A percentile compares a stretch with the other conserved stretches of the same genome.
These are phyloP conservation scores for Pichia occidentalis DNA, from an alignment of 805 yeast genomes.

Conservation along the genomic window DNA sequence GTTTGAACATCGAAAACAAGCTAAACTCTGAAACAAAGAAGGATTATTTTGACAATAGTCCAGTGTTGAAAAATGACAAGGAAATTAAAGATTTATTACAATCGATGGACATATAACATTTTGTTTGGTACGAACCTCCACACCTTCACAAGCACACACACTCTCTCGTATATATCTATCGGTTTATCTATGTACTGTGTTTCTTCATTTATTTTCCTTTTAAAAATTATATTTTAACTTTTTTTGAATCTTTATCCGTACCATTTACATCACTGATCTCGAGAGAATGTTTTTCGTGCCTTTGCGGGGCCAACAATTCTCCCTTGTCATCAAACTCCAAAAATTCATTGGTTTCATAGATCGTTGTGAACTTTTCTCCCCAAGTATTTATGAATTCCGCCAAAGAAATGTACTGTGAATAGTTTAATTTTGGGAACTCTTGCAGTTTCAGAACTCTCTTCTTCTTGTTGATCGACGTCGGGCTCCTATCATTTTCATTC, in stretches of 20 bases:
- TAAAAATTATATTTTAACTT: no score
- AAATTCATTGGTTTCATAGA: slow-evolving; percentile 22
- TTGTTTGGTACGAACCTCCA: no score
- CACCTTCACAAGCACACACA: no score
- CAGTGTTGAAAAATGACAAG: slow-evolving; percentile 25
- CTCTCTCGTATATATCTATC: no score
- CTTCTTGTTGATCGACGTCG: slow-evolving; percentile 69
- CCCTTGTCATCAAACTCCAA: slow-evolving; percentile 21
- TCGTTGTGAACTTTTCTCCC: slow-evolving; percentile 33
- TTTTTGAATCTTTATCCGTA: no score
- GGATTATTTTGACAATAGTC: slow-evolving; percentile 22
- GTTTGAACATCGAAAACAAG: slow-evolving; percentile 15
- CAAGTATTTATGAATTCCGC: slow-evolving; percentile 46
- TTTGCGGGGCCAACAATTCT: background rate
- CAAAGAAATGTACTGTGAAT: slow-evolving; percentile 43
- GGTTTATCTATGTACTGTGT: no score
- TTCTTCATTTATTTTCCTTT: no score
- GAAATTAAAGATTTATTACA: slow-evolving; percentile 17
- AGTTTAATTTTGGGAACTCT: slow-evolving; percentile 55
- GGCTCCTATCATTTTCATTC: slow-evolving; percentile 80
- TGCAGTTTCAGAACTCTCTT: slow-evolving; percentile 52
- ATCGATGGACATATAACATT: background rate
- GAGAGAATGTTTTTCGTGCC: no score
- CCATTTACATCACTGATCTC: no score
- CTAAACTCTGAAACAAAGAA: slow-evolving; percentile 19